Evolutionary conservation across 2,329 filamentous ascomycete species (phyloP).

Genomic region (Hymenoscyphus infarciens): DNA sequence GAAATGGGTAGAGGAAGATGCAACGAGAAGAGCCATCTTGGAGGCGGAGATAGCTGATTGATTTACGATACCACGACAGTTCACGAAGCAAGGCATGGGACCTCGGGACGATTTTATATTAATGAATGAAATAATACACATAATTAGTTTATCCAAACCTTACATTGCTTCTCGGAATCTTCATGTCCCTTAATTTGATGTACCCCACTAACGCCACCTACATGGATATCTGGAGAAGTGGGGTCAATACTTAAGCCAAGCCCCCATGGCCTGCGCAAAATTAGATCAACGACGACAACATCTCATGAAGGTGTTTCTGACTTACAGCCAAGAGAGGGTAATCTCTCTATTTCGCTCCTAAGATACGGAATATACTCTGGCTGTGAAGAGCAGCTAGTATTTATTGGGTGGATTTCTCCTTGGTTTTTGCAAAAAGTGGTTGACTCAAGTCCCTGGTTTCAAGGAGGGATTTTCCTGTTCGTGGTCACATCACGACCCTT

Average conservation of each 20-base stretch:
- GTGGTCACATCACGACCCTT: too few species aligned
- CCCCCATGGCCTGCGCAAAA: neutral
- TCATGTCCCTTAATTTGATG: neutral
- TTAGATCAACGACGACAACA: neutral
- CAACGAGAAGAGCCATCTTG: slow-evolving; percentile 31
- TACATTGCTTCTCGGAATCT: neutral
- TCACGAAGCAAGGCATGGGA: neutral
- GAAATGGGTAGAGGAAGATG: slow-evolving; percentile 66
- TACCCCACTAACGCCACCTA: neutral
- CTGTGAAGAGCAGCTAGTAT: too few species aligned
- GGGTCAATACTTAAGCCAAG: neutral
- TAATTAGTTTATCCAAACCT: neutral
- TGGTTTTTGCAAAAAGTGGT: too few species aligned
- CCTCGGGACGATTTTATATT: neutral
- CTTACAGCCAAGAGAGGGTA: neutral
- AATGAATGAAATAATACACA: neutral
- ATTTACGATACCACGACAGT: slow-evolving; percentile 9
- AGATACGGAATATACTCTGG: too few species aligned
- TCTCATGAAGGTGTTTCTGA: neutral
- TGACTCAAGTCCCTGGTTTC: too few species aligned
- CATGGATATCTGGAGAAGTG: neutral
- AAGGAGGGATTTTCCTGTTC: too few species aligned
- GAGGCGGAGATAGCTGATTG: slow-evolving; percentile 14
- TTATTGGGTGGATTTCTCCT: too few species aligned
- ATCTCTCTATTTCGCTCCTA: too few species aligned